Conservation (phyloP, 805 yeast genomes). For the Zygotorulaspora danielsina region DNA sequence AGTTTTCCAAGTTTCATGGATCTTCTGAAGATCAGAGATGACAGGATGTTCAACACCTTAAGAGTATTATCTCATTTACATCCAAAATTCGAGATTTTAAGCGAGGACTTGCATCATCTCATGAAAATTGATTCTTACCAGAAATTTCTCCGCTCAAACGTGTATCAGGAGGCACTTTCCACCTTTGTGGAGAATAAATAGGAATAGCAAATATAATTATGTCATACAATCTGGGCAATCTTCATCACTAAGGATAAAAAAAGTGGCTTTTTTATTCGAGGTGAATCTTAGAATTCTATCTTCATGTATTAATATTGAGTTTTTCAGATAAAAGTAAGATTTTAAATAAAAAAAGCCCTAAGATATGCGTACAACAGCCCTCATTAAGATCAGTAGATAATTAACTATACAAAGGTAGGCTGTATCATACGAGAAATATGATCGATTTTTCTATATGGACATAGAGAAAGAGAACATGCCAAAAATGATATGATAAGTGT, state of each 20-base stretch:
- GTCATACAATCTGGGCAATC: no score
- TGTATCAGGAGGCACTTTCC: constrained; percentile 33
- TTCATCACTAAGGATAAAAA: no score
- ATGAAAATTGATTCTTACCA: constrained; percentile 74
- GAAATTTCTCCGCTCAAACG: constrained; percentile 51
- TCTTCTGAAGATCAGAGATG: no score
- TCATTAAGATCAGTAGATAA: constrained; percentile 5
- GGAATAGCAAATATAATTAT: no score
- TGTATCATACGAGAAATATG: constrained; percentile 14
- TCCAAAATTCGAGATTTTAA: constrained; percentile 47
- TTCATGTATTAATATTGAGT: no score
- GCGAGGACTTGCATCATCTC: constrained; percentile 47
- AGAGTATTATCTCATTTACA: constrained; percentile 38
- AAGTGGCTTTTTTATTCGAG: no score
- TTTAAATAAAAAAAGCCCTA: no score
- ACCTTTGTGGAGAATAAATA: constrained; percentile 8
- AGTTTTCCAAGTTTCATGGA: no score
- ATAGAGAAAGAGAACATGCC: constrained; percentile 7
- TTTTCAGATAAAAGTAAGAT: no score
- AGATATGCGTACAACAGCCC: constrained; percentile 1
- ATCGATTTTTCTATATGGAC: constrained; percentile 9
- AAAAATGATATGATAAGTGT: constrained; percentile 8
- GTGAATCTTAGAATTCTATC: no score
- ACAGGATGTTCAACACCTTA: no score
- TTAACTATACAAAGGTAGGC: constrained; percentile 17